Conservation (phyloP, 768 basidiomycete genomes). For the Saitozyma sp. region DNA sequence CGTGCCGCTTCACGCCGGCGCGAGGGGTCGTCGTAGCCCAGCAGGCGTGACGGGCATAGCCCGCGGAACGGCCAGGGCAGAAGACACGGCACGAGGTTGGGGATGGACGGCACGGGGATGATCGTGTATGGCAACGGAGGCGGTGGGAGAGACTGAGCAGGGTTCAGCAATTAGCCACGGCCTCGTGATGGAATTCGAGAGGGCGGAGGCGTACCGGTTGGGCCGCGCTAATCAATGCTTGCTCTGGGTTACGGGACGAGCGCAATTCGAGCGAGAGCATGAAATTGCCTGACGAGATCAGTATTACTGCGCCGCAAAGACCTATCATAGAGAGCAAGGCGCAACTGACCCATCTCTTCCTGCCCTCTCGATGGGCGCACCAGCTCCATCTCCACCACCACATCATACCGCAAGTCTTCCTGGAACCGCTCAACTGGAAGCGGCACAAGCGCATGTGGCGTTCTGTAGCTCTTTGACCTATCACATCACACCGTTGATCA, state of each 20-base stretch:
- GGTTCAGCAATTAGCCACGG: neutral
- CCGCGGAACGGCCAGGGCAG: conserved; percentile 43
- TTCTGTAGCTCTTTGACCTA: conserved; percentile 42
- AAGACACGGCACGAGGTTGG: conserved; percentile 32
- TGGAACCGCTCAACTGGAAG: conserved; percentile 34
- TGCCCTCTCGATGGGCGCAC: conserved; percentile 35
- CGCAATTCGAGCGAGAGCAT: conserved; percentile 48
- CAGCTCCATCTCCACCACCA: conserved; percentile 50
- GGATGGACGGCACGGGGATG: conserved; percentile 21
- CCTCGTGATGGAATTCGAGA: neutral
- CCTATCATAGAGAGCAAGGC: neutral
- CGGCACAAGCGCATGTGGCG: conserved; percentile 41
- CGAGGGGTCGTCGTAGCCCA: conserved; percentile 19
- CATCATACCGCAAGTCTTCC: conserved; percentile 49
- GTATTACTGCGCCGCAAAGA: neutral
- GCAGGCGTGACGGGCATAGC: conserved; percentile 35
- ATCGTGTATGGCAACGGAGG: conserved; percentile 25
- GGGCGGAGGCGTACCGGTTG: conserved; percentile 31
- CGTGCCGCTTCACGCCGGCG: conserved; percentile 7
- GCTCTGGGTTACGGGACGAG: conserved; percentile 23
- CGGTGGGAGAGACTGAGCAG: conserved; percentile 38
- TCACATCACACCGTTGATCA: neutral
- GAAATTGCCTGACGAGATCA: conserved; percentile 43
- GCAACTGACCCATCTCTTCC: conserved; percentile 37
- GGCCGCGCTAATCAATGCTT: conserved; percentile 28